Evolutionary conservation across 2,329 filamentous ascomycete species (phyloP).

Genomic region (Monilinia aucupariae): DNA sequence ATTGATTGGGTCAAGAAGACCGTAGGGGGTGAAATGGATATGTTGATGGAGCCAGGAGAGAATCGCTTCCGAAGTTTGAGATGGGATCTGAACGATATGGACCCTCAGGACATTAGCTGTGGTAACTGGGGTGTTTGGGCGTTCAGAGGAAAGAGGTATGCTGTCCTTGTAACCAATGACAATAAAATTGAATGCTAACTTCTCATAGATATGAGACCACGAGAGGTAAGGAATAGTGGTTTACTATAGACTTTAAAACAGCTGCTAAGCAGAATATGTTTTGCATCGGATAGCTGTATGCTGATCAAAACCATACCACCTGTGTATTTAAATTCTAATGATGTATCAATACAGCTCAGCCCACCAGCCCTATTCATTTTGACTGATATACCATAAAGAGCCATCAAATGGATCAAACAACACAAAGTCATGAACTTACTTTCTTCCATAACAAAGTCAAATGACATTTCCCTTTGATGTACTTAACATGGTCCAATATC

Average conservation of each 20-base stretch:
- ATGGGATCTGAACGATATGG: constrained; percentile 95
- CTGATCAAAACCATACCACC: background rate
- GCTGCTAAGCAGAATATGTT: background rate
- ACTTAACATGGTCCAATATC: background rate
- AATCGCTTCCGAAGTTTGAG: constrained; percentile 88
- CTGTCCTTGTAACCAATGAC: background rate
- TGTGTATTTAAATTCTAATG: background rate
- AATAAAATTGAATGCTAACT: constrained; percentile 16
- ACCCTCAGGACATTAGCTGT: constrained; percentile 88
- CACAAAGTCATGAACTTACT: background rate
- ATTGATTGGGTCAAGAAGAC: constrained; percentile 84
- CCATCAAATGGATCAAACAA: background rate
- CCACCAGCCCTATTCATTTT: background rate
- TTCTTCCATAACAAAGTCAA: background rate
- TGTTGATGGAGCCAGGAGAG: constrained; percentile 86
- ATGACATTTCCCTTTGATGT: background rate
- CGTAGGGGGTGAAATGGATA: constrained; percentile 82
- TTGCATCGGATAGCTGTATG: background rate
- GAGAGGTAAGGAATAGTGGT: constrained; percentile 23
- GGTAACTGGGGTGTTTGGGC: constrained; percentile 98
- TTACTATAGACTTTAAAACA: background rate
- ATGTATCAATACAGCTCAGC: background rate
- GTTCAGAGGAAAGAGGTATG: constrained; percentile 92
- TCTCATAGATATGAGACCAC: constrained; percentile 35
- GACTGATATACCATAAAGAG: background rate